Base-by-base conservation (phyloP, 371 early-diverging fungal species). In the Mortierella sp. region DNA sequence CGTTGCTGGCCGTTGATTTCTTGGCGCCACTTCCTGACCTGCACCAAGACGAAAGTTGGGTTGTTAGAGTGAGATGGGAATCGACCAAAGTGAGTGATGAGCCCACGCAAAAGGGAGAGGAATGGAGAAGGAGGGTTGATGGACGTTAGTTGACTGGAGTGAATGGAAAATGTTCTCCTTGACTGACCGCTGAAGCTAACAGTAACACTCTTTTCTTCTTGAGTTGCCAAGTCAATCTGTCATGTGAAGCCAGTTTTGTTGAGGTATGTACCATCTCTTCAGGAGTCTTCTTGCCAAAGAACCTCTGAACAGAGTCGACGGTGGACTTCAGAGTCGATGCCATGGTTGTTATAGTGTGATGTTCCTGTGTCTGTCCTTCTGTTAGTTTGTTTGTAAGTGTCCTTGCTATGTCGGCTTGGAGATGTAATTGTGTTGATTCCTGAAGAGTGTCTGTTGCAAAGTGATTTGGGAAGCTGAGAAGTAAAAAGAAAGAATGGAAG, bases 21-120 rank as follows among this genome's bases (percentile, higher is more conserved):
- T 50, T 91, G 91, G 72, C 96, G 93, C 98, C 98, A 99, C 91
- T 98, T 98, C 77, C 93, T 94, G 65, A 97, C 97, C 96, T 96
- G 71, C 9, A 14, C 50, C 10, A 21, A 48, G 10, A n/a, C 47
- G 26, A 70, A 54, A 24, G 31, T 11, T 75, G 6, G 60, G 70
- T 28, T 38, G 26, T 26, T 31, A 14, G 60, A 60, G 60, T 58
- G 52, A 48, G 70, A 63, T 50, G 44, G 31, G 28, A 21, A 19
- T 44, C 48, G 31, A 34, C 28, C 38, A 73, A 48, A 28, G 21
- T 8, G 26, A 48, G 34, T 28, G 47, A 63, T 50, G 57, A 68
- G 45, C 24, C 47, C 45, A 54, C 1, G 5, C 28, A 26, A 70
- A 31, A 19, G 38, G 16, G 65, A 28, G 42, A 54, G 34, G n/a